Evolutionary conservation across 1,284 basidiomycete species (phyloP).

Genomic region (Phlebopus sp.): DNA sequence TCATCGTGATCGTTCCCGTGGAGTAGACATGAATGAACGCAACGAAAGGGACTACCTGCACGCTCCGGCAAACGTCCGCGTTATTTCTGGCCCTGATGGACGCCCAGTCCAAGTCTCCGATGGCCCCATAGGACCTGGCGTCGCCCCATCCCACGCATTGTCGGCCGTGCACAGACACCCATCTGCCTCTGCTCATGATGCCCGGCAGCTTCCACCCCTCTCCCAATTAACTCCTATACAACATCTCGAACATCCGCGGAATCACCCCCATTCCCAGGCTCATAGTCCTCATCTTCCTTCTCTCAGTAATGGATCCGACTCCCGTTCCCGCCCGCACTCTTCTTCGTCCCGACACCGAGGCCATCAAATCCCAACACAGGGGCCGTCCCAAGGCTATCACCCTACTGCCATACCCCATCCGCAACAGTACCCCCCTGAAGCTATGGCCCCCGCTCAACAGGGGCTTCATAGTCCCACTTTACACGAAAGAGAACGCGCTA

Average conservation of each 20-base stretch:
- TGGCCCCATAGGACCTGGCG: slow-evolving; percentile 38
- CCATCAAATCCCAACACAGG: slow-evolving; percentile 31
- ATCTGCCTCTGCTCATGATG: slow-evolving; percentile 30
- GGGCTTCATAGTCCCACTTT: slow-evolving; percentile 49
- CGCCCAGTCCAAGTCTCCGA: slow-evolving; percentile 48
- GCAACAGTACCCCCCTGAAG: slow-evolving; percentile 44
- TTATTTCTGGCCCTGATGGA: slow-evolving; percentile 43
- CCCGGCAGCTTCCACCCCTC: slow-evolving; percentile 49
- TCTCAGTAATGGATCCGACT: slow-evolving; percentile 34
- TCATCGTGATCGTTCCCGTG: slow-evolving; percentile 42
- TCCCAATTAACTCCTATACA: slow-evolving; percentile 43
- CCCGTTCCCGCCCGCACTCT: slow-evolving; percentile 44
- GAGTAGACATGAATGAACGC: slow-evolving; percentile 42
- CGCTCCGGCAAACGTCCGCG: slow-evolving; percentile 42
- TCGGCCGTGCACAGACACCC: slow-evolving; percentile 25
- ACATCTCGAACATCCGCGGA: slow-evolving; percentile 37
- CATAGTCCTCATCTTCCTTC: slow-evolving; percentile 34
- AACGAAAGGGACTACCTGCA: slow-evolving; percentile 45
- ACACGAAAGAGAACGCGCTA: slow-evolving; percentile 41
- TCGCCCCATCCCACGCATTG: slow-evolving; percentile 40
- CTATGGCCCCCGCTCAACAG: slow-evolving; percentile 40
- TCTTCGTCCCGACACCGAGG: slow-evolving; percentile 42
- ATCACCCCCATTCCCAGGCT: slow-evolving; percentile 39
- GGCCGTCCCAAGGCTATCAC: slow-evolving; percentile 33
- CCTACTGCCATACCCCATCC: slow-evolving; percentile 31